Conservation (phyloP, 176 grass and related monocot species). For the Canna indica region DNA sequence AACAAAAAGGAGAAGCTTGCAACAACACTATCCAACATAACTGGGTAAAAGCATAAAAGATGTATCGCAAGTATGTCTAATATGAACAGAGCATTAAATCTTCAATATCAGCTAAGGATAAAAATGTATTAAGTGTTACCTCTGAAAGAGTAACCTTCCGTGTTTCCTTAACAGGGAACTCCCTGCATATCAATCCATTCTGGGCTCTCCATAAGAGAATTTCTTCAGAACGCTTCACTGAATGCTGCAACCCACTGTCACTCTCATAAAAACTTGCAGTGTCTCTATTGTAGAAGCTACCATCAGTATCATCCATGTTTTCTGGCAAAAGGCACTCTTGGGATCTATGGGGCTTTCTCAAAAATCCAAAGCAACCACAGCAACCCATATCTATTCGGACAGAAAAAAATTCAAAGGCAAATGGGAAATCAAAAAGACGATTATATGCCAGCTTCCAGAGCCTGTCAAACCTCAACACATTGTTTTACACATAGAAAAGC, state of each 20-base stretch:
- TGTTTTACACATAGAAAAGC: too few relatives aligned
- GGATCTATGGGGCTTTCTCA: slow-evolving; percentile 35
- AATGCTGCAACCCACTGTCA: slow-evolving; percentile 20
- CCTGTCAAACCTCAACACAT: too few relatives aligned
- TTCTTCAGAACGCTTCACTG: slow-evolving; percentile 49
- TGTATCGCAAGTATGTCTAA: background rate
- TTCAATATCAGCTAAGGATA: background rate
- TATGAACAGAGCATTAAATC: background rate
- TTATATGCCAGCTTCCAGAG: background rate
- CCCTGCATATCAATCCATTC: slow-evolving; percentile 58
- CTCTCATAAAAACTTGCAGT: slow-evolving; percentile 10
- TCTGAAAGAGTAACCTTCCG: slow-evolving; percentile 40
- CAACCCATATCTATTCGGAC: slow-evolving; percentile 49
- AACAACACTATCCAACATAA: too few relatives aligned
- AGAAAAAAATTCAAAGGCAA: too few relatives aligned
- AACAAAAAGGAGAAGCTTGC: too few relatives aligned
- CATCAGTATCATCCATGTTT: slow-evolving; percentile 23
- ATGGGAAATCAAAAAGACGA: too few relatives aligned
- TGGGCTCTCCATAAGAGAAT: slow-evolving; percentile 36
- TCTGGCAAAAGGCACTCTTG: slow-evolving; percentile 33
- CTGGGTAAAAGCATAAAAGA: too few relatives aligned
- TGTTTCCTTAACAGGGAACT: slow-evolving; percentile 53
- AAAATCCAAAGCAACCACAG: slow-evolving; percentile 68
- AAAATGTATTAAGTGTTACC: slow-evolving; percentile 23
- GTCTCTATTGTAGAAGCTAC: slow-evolving; percentile 13